A percentile compares a stretch with the other conserved stretches of the same genome.
These are phyloP conservation scores for Solanum bulbocastanum DNA, from an alignment of 257 asterid genomes.

Conservation along the genomic window DNA sequence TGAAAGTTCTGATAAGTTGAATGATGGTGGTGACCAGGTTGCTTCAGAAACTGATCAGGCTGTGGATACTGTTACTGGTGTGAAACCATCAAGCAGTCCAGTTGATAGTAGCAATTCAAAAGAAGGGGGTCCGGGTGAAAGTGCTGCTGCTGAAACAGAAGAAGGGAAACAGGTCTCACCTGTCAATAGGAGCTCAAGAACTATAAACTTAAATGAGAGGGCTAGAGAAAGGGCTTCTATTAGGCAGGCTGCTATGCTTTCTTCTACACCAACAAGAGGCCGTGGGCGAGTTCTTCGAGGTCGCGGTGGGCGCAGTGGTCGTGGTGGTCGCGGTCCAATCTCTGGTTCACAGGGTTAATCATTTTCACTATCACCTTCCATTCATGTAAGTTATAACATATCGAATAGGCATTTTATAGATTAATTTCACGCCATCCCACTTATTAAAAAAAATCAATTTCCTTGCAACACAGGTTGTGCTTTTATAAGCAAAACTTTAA, in stretches of 20 bases:
- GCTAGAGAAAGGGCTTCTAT: conserved; percentile 45
- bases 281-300: conserved; percentile 59
- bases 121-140: conserved; percentile 27
- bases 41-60: conserved; percentile 27
- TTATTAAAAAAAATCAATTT: neutral
- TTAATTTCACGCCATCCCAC: neutral
- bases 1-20: conserved; percentile 27
- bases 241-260: conserved; percentile 41
- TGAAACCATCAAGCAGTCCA: conserved; percentile 26
- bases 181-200: conserved; percentile 35
- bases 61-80: conserved; percentile 14
- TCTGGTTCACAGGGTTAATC: conserved; percentile 19
- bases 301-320: conserved; percentile 45
- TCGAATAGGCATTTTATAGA: neutral
- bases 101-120: conserved; percentile 32
- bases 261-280: conserved; percentile 36
- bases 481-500: neutral
- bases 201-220: conserved; percentile 57
- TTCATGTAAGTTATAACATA: neutral
- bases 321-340: conserved; percentile 47
- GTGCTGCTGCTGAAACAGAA: conserved; percentile 13
- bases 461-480: neutral
- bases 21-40: conserved; percentile 28
- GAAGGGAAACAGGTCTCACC: conserved; percentile 21
- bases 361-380: neutral